These are phyloP conservation scores for Scleromitrula shiraiana DNA, from an alignment of 2,329 filamentous ascomycete genomes.

Conservation along the genomic window DNA sequence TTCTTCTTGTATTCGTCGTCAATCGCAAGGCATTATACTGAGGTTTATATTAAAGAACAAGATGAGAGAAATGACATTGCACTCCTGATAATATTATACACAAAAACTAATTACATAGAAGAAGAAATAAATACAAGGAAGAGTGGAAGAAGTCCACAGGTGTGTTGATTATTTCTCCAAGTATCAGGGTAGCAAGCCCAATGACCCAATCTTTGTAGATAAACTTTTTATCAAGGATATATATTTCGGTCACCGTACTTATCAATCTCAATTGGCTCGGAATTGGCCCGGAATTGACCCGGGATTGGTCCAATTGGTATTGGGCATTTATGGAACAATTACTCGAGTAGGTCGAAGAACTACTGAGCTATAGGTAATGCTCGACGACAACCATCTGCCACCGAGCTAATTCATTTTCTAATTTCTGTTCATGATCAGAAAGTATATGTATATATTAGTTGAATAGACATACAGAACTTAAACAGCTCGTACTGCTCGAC, in stretches of 20 bases:
- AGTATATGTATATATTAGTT: too few relatives aligned
- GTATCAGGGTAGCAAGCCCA: neutral
- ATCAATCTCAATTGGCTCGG: too few relatives aligned
- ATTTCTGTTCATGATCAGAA: too few relatives aligned
- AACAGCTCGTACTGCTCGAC: too few relatives aligned
- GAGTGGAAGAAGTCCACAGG: neutral
- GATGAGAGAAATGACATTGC: neutral
- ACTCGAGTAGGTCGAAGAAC: too few relatives aligned
- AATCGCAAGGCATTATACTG: conserved; percentile 6
- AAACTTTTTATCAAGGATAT: neutral
- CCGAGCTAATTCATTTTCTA: too few relatives aligned
- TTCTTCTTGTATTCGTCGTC: neutral
- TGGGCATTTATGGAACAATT: too few relatives aligned
- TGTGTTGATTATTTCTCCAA: neutral
- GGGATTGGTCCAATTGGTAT: too few relatives aligned
- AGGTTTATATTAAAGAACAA: neutral
- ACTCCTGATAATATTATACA: neutral
- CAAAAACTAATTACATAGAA: neutral
- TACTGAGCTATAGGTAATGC: too few relatives aligned
- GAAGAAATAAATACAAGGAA: neutral
- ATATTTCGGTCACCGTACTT: neutral
- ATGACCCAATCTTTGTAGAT: neutral
- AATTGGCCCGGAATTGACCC: too few relatives aligned
- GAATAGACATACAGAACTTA: too few relatives aligned
- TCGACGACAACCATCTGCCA: too few relatives aligned